A percentile compares a stretch with the other conserved stretches of the same genome.
Conservation (phyloP, 2,329 filamentous ascomycete species). For the Tolypocladium sp. region DNA sequence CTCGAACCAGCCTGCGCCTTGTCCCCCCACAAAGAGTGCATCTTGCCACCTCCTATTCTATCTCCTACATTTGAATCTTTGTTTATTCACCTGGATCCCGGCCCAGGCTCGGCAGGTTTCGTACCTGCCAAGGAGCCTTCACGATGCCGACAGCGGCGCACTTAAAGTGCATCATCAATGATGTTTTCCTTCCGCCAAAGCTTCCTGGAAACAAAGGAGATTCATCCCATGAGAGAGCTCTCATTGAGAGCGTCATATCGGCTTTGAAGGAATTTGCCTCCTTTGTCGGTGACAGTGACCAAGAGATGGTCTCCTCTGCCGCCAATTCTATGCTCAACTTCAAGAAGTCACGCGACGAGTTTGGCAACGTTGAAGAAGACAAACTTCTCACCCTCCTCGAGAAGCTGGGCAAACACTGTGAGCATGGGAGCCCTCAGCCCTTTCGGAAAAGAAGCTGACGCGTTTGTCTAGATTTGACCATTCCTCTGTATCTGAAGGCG, state of each 20-base stretch:
- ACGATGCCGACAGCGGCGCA: neutral
- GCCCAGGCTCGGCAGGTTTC: neutral
- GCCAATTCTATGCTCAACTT: neutral
- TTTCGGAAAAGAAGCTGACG: neutral
- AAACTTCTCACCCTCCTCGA: neutral
- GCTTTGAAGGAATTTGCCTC: neutral
- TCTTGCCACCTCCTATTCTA: neutral
- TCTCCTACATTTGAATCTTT: neutral
- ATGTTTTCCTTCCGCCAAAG: conserved; percentile 4
- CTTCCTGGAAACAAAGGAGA: neutral
- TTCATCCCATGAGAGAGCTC: neutral
- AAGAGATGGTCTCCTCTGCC: neutral
- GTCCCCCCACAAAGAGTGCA: neutral
- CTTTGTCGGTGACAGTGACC: neutral
- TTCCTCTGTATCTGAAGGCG: neutral
- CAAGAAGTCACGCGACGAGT: neutral
- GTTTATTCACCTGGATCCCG: neutral
- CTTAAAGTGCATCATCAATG: neutral
- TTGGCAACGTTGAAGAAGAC: neutral
- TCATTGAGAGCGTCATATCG: neutral
- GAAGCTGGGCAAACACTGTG: neutral
- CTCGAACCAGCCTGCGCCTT: neutral
- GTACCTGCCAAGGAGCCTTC: neutral
- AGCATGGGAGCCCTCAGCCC: neutral
- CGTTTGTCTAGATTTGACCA: neutral